Evolutionary conservation across 1,284 basidiomycete genomes (phyloP).

Genomic region (Ganoderma leucocontextum): DNA sequence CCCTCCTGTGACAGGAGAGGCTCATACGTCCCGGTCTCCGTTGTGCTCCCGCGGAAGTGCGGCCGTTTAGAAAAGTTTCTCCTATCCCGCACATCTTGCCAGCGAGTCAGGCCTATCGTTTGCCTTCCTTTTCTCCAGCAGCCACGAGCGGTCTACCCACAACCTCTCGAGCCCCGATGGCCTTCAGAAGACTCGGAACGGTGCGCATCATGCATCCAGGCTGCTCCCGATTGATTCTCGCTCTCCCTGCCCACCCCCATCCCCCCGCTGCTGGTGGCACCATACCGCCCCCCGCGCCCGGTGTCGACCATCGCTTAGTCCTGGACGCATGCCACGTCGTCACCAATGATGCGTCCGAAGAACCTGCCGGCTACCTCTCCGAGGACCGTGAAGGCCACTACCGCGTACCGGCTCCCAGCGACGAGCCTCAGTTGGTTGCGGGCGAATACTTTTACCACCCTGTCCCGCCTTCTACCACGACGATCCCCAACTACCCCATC

Average conservation of each 20-base stretch:
- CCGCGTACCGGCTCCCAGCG: neutral
- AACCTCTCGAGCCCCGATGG: too few relatives aligned
- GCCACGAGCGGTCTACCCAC: too few relatives aligned
- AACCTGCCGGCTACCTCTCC: neutral
- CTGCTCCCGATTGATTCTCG: neutral
- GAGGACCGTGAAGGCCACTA: neutral
- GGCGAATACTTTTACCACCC: neutral
- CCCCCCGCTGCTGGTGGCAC: neutral
- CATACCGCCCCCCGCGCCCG: neutral
- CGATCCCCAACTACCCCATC: neutral
- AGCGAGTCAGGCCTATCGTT: too few relatives aligned
- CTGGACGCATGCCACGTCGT: neutral
- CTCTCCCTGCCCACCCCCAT: neutral
- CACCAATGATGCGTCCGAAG: neutral
- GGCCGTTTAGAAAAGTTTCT: too few relatives aligned
- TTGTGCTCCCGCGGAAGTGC: too few relatives aligned
- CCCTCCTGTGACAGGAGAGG: too few relatives aligned
- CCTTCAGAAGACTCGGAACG: too few relatives aligned
- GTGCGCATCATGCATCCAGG: neutral
- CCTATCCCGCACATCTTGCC: too few relatives aligned
- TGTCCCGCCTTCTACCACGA: neutral
- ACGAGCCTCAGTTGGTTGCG: neutral
- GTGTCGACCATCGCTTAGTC: neutral
- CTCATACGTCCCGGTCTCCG: too few relatives aligned
- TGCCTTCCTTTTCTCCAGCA: too few relatives aligned